Conservation (phyloP, 768 basidiomycete genomes). For the Artomyces pyxidatus region DNA sequence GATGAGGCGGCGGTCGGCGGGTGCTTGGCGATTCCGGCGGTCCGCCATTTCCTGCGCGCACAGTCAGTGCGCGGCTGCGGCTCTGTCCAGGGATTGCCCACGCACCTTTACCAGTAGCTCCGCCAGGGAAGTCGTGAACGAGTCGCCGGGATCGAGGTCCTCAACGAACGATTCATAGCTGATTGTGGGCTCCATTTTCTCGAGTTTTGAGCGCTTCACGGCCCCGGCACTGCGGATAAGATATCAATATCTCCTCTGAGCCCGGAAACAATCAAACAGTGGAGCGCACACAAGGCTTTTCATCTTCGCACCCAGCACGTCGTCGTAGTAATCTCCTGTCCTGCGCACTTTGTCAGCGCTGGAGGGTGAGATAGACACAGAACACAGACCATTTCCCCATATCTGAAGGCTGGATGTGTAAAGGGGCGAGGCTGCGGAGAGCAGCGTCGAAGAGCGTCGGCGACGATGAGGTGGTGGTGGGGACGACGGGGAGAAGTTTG, state of each 20-base stretch:
- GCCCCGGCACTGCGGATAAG: constrained; percentile 50
- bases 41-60: constrained; percentile 64
- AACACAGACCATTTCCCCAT: constrained; percentile 68
- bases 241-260: constrained; percentile 1
- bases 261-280: neutral
- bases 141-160: constrained; percentile 71
- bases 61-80: neutral
- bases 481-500: no score
- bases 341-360: constrained; percentile 28
- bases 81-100: constrained; percentile 7
- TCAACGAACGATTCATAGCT: constrained; percentile 70
- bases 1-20: constrained; percentile 51
- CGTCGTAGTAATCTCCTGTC: constrained; percentile 66
- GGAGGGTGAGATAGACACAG: constrained; percentile 2
- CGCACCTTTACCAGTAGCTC: constrained; percentile 75
- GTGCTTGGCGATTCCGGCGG: constrained; percentile 46
- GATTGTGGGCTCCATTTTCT: constrained; percentile 55
- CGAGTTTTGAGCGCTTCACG: constrained; percentile 58
- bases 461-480: no score
- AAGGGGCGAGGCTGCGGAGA: no score
- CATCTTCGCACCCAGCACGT: constrained; percentile 66
- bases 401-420: no score
- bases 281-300: constrained; percentile 57
- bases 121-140: constrained; percentile 67
- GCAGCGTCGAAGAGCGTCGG: no score